Percentiles rank a stretch among this genome's conserved stretches.
Evolutionary conservation across 352 stramenopile species (phyloP).

Genomic region (Pythium brassicae): DNA sequence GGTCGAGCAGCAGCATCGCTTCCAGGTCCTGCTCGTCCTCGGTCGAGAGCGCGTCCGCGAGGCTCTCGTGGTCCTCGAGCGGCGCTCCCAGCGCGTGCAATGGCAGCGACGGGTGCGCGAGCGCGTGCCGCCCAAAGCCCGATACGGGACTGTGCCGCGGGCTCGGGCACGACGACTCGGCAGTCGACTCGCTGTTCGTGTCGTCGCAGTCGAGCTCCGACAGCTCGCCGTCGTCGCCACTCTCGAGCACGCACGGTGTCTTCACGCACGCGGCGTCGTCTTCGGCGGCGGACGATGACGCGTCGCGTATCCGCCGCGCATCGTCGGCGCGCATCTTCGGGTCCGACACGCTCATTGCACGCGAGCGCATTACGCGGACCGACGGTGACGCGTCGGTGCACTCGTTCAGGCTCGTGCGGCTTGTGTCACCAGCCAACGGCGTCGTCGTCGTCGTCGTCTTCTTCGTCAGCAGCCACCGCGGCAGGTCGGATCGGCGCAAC

Average conservation of each 20-base stretch:
- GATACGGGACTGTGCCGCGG: constrained; percentile 38
- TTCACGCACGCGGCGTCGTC: not conserved
- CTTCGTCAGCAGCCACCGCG: constrained; percentile 18
- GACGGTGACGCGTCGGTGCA: too few species aligned
- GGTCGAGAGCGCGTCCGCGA: constrained; percentile 47
- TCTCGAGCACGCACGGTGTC: not conserved
- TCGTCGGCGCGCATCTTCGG: constrained; percentile 6
- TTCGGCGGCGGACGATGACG: not conserved
- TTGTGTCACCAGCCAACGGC: too few species aligned
- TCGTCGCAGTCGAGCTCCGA: constrained; percentile 64
- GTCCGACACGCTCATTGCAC: constrained; percentile 4
- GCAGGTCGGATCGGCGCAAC: constrained; percentile 14
- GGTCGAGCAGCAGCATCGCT: constrained; percentile 57
- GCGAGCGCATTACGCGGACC: not conserved
- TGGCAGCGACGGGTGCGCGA: constrained; percentile 16
- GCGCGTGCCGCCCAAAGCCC: constrained; percentile 16
- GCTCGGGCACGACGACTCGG: constrained; percentile 70
- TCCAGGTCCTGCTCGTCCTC: constrained; percentile 64
- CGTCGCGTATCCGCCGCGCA: constrained; percentile 1
- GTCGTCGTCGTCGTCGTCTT: not conserved
- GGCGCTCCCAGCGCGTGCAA: constrained; percentile 2
- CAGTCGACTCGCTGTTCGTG: constrained; percentile 70
- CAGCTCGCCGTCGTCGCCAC: constrained; percentile 45
- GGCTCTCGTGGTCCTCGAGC: constrained; percentile 45
- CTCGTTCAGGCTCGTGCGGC: not conserved